These are phyloP conservation scores for Polytolypa hystricis DNA, from an alignment of 2,329 filamentous ascomycete species.

Conservation along the genomic window DNA sequence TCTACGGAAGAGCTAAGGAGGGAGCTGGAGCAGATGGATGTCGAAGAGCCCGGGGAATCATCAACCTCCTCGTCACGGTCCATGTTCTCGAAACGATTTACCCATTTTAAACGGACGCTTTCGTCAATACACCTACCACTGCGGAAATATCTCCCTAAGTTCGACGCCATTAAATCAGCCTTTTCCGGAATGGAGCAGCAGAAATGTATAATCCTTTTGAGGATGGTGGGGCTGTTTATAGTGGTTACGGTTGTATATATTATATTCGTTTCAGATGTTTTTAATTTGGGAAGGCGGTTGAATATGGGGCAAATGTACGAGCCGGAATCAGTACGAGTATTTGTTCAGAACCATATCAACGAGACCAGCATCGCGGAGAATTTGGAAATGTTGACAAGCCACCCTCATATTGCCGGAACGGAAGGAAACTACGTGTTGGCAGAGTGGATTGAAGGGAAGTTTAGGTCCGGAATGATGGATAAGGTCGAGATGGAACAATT, in stretches of 20 bases:
- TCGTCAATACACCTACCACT: constrained; percentile 45
- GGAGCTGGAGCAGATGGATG: constrained; percentile 82
- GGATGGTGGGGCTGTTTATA: constrained; percentile 62
- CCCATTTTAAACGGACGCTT: constrained; percentile 45
- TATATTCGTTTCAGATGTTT: constrained; percentile 75
- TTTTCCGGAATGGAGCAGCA: constrained; percentile 34
- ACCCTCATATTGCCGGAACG: constrained; percentile 86
- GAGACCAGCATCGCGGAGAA: constrained; percentile 58
- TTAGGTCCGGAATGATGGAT: constrained; percentile 61
- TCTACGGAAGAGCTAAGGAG: constrained; percentile 57
- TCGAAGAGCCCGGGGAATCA: constrained; percentile 52
- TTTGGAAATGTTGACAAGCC: constrained; percentile 65
- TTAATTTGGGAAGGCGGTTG: constrained; percentile 55
- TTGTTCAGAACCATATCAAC: constrained; percentile 64
- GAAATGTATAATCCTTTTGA: constrained; percentile 57
- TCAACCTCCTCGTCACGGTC: constrained; percentile 22
- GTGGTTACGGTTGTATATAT: constrained; percentile 71
- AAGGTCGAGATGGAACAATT: constrained; percentile 67
- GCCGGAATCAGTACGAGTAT: constrained; percentile 66
- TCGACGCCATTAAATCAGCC: constrained; percentile 26
- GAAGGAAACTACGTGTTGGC: constrained; percentile 82
- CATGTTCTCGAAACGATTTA: constrained; percentile 45
- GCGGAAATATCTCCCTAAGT: constrained; percentile 33
- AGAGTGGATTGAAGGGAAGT: constrained; percentile 70
- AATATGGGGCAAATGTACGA: constrained; percentile 63